Evolutionary conservation across 768 basidiomycete genomes (phyloP).

Genomic region (Pseudohyphozyma bogoriensis): DNA sequence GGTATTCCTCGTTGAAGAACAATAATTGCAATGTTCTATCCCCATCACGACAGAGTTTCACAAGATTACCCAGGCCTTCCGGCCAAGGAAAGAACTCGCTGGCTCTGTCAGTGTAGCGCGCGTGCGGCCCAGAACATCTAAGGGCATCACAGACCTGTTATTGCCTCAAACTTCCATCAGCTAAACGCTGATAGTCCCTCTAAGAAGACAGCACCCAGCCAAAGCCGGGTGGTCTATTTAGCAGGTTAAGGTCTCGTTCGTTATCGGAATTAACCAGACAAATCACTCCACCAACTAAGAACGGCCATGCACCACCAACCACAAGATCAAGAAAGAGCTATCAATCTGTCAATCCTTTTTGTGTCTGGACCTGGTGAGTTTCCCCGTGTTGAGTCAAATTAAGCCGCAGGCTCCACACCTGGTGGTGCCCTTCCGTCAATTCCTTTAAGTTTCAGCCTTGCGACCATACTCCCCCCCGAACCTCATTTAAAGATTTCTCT

Average conservation of each 20-base stretch:
- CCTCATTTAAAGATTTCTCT: conserved; percentile 76
- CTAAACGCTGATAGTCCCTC: too few species aligned
- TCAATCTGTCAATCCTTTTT: conserved; percentile 74
- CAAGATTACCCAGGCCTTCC: too few species aligned
- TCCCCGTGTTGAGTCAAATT: conserved; percentile 76
- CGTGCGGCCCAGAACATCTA: too few species aligned
- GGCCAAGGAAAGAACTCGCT: too few species aligned
- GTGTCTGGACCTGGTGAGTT: conserved; percentile 74
- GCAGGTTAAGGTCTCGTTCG: conserved; percentile 87
- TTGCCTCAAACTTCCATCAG: too few species aligned
- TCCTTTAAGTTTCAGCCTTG: conserved; percentile 72
- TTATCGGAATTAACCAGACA: conserved; percentile 96
- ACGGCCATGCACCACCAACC: conserved; percentile 82
- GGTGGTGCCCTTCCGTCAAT: conserved; percentile 76
- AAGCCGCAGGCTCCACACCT: conserved; percentile 66
- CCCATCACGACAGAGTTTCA: too few species aligned
- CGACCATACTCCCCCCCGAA: conserved; percentile 62
- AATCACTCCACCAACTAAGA: conserved; percentile 88
- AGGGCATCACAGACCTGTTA: too few species aligned
- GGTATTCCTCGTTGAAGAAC: too few species aligned
- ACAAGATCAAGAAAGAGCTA: conserved; percentile 76
- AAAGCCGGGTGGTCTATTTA: conserved; percentile 76
- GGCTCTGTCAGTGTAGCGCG: too few species aligned
- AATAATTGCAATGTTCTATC: too few species aligned
- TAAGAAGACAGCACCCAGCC: too few species aligned